Evolutionary conservation across 1,284 basidiomycete species (phyloP), one percentile per base, ranked within the genome.

Genomic region (Hymenochaete sp.): DNA sequence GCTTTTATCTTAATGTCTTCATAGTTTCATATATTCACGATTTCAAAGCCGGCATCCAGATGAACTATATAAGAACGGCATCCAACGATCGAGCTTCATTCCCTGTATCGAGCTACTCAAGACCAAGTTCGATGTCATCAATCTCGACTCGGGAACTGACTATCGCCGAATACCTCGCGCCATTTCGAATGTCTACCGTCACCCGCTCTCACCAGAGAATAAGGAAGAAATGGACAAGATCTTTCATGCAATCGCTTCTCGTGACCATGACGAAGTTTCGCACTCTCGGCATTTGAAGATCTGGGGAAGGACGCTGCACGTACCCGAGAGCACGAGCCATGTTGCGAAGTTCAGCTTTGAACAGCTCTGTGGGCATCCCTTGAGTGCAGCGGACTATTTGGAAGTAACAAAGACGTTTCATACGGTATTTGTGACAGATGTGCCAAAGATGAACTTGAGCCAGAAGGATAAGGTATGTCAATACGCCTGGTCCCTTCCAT

Each of bases 41-140:
- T 36, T 3, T 52, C 53, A 39, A 50, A 97, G 93, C 65, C 95
- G 96, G 47, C 92, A 96, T 62, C 96, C 96, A 2, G 84, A 96
- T 59, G 91, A 98, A 35, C 73, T 99, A 0, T 99, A 99, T 71
- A 95, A 95, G 75, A 98, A 98, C 56, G 96, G 96, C 0, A 97
- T 99, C 42, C 96, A 99, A 62, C 80, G 96, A 14, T 79, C 86
- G n/a, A 93, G 88, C 55, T 99, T 99, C 66, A 61, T 98, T 29
- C 96, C 96, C 3, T 87, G 93, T 43, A 98, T 99, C 52, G 87
- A 97, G 28, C 72, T 98, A 28, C 77, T 99, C 57, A 95, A 97
- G 67, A 67, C 80, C 2, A 79, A 76, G 25, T 91, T 96, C 55
- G 74, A 83, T 45, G 82, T 98, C 4, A 87, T 85, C 1, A 92